Evolutionary conservation across 345 rosid species (phyloP).

Genomic region (Hirschfeldia incana): DNA sequence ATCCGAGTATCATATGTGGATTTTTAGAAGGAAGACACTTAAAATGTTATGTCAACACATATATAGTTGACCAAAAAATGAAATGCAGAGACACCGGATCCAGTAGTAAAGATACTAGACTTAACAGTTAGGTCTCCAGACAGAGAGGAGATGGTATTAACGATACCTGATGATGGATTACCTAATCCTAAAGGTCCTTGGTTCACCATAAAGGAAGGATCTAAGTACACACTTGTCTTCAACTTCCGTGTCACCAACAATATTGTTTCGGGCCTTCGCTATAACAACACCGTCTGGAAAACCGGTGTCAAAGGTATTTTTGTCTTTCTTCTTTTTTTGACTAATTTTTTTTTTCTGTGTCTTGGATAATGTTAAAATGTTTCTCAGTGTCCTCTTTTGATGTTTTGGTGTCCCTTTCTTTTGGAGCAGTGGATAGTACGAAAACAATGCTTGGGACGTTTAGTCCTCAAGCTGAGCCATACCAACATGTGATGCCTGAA

Average conservation of each 20-base stretch:
- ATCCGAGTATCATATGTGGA: not conserved
- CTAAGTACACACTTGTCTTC: conserved; percentile 70
- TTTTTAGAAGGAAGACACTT: not conserved
- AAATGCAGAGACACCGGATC: conserved; percentile 71
- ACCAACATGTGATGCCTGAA: conserved; percentile 72
- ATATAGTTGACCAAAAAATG: not conserved
- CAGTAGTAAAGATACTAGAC: conserved; percentile 76
- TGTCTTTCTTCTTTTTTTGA: not conserved
- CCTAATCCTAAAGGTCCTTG: conserved; percentile 65
- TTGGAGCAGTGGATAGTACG: conserved; percentile 64
- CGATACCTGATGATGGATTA: conserved; percentile 60
- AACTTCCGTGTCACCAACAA: conserved; percentile 78
- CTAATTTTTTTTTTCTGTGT: not conserved
- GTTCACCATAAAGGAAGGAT: conserved; percentile 95
- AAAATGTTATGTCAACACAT: not conserved
- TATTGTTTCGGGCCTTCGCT: conserved; percentile 85
- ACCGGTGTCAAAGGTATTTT: conserved; percentile 63
- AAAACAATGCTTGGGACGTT: conserved; percentile 95
- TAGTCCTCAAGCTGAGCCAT: conserved; percentile 88
- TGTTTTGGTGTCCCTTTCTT: not conserved
- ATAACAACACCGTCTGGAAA: conserved; percentile 91
- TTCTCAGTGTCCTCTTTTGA: not conserved
- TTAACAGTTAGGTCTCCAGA: conserved; percentile 67
- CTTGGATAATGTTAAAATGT: not conserved
- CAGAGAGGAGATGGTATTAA: conserved; percentile 68